Base-by-base conservation (phyloP, 768 basidiomycete species). In the Serendipita sp. region DNA sequence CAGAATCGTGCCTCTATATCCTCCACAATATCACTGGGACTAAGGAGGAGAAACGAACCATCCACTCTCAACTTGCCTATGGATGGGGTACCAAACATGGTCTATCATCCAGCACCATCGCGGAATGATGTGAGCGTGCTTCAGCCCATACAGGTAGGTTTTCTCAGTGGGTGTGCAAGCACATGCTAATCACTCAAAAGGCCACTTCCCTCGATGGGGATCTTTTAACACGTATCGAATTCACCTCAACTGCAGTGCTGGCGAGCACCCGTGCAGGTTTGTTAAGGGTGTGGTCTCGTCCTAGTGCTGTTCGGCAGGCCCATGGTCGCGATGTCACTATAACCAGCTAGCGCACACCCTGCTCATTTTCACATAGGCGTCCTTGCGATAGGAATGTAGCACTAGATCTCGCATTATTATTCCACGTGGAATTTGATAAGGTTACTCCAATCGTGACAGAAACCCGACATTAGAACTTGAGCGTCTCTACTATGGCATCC, bases 31-130 rank as follows among this genome's bases (percentile, higher is more conserved):
- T 94, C 92, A 0, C 75, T 94, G 6, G 81, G 80, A 5, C 80
- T 83, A 63, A 81, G 85, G 45, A 63, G 63, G 4, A 80, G 85
- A n/a, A 73, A 71, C 65, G 86, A 82, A 65, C 77, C 80, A 53
- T 85, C 84, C 1, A 78, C 78, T 2, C 75, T 79, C 16, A 81
- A 83, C 67, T 78, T 87, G 15, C 79, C 82, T 37, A 69, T 72
- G 10, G 82, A 81, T 40, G 76, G 70, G 44, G 71, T 68, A 18
- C 73, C 76, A 66, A 6, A 68, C 66, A 73, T 78, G 33, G 78
- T 83, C 11, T 94, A 85, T 69, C 95, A 97, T 68, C 83, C 89
- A 29, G 89, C 95, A 2, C 94, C 93, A 2, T 88, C 91, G 1
- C 79, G 92, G 27, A 92, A 87, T 67, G 94, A 96, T 68, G 85